Percentiles rank a stretch among this genome's conserved stretches.
phyloP scores from a whole-genome alignment of 2,329 filamentous ascomycete genomes.

The Trichoderma guizhouense region DNA sequence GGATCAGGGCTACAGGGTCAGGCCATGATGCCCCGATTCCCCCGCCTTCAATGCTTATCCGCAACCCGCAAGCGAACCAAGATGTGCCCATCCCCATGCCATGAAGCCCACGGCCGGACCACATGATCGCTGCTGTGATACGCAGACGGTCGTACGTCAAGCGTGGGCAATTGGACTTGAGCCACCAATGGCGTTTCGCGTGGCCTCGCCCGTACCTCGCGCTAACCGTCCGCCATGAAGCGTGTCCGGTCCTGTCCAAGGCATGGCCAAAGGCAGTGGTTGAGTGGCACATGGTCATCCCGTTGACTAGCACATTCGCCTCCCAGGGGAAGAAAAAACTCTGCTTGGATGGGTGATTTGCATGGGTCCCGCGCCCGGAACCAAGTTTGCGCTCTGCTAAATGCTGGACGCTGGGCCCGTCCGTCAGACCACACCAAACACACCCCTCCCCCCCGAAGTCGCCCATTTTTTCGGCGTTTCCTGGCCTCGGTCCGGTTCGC shows the following conservation, averaged over 20 bases:
- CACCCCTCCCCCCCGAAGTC: conserved; percentile 7
- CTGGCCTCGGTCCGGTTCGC: conserved; percentile 7
- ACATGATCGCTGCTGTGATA: conserved; percentile 10
- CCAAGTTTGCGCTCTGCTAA: neutral
- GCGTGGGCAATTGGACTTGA: neutral
- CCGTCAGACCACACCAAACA: conserved; percentile 17
- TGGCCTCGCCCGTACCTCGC: conserved; percentile 11
- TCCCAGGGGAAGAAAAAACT: conserved; percentile 21
- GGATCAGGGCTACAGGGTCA: neutral
- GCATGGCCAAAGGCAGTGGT: neutral
- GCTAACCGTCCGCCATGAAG: conserved; percentile 1
- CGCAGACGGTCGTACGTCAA: conserved; percentile 13
- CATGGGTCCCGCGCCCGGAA: conserved; percentile 9
- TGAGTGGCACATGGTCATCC: conserved; percentile 14
- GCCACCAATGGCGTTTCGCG: conserved; percentile 3
- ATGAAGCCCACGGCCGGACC: conserved; percentile 1
- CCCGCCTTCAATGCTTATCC: neutral
- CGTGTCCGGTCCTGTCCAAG: neutral
- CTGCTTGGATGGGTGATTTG: conserved; percentile 17
- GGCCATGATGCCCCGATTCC: conserved; percentile 4
- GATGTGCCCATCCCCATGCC: neutral
- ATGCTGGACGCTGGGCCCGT: neutral
- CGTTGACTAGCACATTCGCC: neutral
- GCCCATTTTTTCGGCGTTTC: conserved; percentile 7
- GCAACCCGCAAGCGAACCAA: neutral